Conservation (phyloP, 495 filamentous ascomycete genomes). For the Aspergillus affinis region DNA sequence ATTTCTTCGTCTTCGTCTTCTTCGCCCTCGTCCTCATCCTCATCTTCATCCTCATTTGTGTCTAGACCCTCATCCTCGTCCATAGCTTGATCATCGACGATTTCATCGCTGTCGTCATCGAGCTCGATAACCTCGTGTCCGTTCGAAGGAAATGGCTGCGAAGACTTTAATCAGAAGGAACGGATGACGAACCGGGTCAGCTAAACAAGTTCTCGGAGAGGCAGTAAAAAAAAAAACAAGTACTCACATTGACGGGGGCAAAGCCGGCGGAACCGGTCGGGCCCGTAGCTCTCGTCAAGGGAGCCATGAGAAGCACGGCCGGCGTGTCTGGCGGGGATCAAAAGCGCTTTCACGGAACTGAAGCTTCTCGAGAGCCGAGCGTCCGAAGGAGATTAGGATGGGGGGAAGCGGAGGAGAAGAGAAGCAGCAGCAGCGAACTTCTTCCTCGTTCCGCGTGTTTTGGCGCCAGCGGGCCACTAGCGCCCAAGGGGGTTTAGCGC, state of each 20-base stretch:
- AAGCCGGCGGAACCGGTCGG: slow-evolving; percentile 22
- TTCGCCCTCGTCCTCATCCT: slow-evolving; percentile 24
- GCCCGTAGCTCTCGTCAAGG: slow-evolving; percentile 23
- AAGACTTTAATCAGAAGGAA: slow-evolving; percentile 16
- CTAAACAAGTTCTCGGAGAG: background rate
- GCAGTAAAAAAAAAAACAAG: slow-evolving; percentile 4
- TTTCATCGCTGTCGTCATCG: slow-evolving; percentile 36
- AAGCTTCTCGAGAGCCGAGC: background rate
- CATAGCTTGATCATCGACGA: slow-evolving; percentile 24
- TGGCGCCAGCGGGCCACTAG: slow-evolving; percentile 41
- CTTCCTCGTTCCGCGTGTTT: slow-evolving; percentile 19
- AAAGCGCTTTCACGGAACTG: background rate
- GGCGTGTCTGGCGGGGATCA: slow-evolving; percentile 2
- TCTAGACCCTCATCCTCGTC: slow-evolving; percentile 25
- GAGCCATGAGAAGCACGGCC: slow-evolving; percentile 27
- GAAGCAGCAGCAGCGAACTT: background rate
- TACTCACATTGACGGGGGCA: slow-evolving; percentile 29
- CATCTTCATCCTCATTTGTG: slow-evolving; percentile 25
- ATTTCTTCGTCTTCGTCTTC: slow-evolving; percentile 22
- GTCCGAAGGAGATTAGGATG: background rate
- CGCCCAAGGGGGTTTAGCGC: slow-evolving; percentile 2
- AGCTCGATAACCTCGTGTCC: slow-evolving; percentile 43
- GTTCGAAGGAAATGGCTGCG: slow-evolving; percentile 20
- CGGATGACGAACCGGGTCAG: background rate
- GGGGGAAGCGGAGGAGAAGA: background rate